Base-by-base conservation (phyloP, 306 rosid species). In the Ormosia semicastrata region DNA sequence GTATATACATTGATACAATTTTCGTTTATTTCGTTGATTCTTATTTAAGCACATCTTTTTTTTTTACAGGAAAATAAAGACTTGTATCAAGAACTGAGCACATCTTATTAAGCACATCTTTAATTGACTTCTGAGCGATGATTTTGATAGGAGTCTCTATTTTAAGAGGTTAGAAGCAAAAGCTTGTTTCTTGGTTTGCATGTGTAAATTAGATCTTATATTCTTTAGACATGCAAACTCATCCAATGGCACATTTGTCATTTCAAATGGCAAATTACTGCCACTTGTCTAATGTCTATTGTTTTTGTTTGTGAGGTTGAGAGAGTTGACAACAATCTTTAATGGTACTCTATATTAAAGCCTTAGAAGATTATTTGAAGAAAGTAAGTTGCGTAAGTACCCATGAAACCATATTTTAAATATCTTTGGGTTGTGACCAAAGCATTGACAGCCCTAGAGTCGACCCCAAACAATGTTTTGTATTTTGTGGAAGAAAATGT, bases 391-490 rank as follows among this genome's bases (percentile, higher is more conserved):
- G 82, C 79, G 52, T 41, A 78, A 71, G 53, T 53, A 88, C 46
- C 70, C 57, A 74, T 87, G 80, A 76, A 85, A 83, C 76, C 66
- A 65, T 80, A 70, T 78, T 73, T 62, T 63, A 36, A 39, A 60
- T 54, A 15, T 39, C 15, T 69, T 56, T 53, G 76, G 46, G 49
- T 14, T 76, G 86, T 43, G 85, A 83, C 78, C 65, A 7, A 75
- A 85, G 76, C 69, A 63, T 60, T 84, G 92, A 81, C 90, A 83
- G 30, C 78, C 59, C 52, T 74, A 60, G 84, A 73, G 15, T 73
- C 60, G 86, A 72, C 87, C 79, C 82, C 64, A 46, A 63, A 5
- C 83, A 77, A 46, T 80, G 83, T 85, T 17, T 66, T 72, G 50
- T 83, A 71, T 73, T 29, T 76, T 85, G 41, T 80, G 78, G 53